These are phyloP conservation scores for Colletotrichum brevisporum DNA, from an alignment of 2,329 filamentous ascomycete species.

Conservation along the genomic window DNA sequence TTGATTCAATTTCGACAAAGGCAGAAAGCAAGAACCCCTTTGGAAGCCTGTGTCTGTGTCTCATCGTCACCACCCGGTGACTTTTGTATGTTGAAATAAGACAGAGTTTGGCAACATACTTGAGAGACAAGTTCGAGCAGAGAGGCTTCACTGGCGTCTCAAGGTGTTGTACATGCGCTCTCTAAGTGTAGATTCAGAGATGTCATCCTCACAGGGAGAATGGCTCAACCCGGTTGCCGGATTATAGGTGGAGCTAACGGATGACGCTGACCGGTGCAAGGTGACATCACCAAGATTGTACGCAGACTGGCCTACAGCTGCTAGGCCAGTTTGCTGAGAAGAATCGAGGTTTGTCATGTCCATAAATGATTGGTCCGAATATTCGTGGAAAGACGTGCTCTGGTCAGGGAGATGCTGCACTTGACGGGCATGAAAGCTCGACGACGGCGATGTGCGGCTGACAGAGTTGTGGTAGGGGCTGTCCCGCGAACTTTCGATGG, in stretches of 20 bases:
- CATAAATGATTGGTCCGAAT: slow-evolving; percentile 31
- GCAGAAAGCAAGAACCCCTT: too few relatives aligned
- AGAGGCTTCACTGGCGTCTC: slow-evolving; percentile 24
- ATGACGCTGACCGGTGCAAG: slow-evolving; percentile 27
- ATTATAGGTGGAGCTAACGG: slow-evolving; percentile 15
- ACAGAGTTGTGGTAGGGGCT: background rate
- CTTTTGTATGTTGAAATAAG: too few relatives aligned
- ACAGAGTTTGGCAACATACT: too few relatives aligned
- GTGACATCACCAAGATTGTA: slow-evolving; percentile 13
- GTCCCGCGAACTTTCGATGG: background rate
- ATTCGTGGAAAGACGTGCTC: slow-evolving; percentile 26
- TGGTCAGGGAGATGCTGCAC: slow-evolving; percentile 3
- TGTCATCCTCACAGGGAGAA: slow-evolving; percentile 10
- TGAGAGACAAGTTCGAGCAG: background rate
- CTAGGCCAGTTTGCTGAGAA: slow-evolving; percentile 18
- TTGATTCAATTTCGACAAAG: too few relatives aligned
- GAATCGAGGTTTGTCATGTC: slow-evolving; percentile 29
- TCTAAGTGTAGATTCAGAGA: slow-evolving; percentile 18
- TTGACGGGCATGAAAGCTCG: slow-evolving; percentile 24
- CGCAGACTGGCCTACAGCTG: slow-evolving; percentile 8
- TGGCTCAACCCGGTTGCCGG: slow-evolving; percentile 11
- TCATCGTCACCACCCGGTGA: too few relatives aligned
- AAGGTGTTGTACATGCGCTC: slow-evolving; percentile 32
- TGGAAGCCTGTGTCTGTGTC: too few relatives aligned
- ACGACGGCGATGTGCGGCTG: slow-evolving; percentile 4